A percentile compares a stretch with the other conserved stretches of the same genome.
Conservation (phyloP, 192 early-diverging fungal genomes). For the Backusella tuberculispora region DNA sequence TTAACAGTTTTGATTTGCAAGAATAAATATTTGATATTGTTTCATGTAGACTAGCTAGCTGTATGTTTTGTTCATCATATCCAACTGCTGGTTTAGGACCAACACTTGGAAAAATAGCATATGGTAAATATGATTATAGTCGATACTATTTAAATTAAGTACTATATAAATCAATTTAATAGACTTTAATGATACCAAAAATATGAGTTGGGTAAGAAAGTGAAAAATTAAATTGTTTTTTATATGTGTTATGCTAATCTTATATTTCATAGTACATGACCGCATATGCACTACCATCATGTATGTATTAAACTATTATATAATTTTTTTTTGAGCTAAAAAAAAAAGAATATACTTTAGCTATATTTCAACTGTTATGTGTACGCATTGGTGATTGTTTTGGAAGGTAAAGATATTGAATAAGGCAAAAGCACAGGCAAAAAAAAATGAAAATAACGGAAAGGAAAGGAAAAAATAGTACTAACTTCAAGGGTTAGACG, state of each 20-base stretch:
- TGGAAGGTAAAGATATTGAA: neutral
- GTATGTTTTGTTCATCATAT: neutral
- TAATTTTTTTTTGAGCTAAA: neutral
- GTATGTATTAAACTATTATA: neutral
- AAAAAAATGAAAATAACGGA: too few species aligned
- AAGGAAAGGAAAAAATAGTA: neutral
- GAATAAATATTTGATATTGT: neutral
- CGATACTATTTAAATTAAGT: neutral
- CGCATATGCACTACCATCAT: neutral
- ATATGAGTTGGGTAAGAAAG: neutral
- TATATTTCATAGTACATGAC: neutral
- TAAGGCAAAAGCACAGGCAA: too few species aligned
- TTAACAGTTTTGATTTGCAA: neutral
- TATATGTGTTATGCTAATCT: neutral
- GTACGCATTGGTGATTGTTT: neutral
- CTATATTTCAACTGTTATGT: neutral
- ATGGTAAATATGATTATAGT: neutral
- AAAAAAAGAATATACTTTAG: neutral
- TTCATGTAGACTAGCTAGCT: neutral
- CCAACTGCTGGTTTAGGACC: neutral
- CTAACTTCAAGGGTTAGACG: neutral
- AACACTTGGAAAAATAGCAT: neutral
- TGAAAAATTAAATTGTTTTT: neutral
- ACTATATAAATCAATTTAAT: neutral
- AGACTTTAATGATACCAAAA: slow-evolving; percentile 1